These are phyloP conservation scores for Thermomyces lanuginosus DNA, from an alignment of 2,329 filamentous ascomycete genomes.

Conservation along the genomic window DNA sequence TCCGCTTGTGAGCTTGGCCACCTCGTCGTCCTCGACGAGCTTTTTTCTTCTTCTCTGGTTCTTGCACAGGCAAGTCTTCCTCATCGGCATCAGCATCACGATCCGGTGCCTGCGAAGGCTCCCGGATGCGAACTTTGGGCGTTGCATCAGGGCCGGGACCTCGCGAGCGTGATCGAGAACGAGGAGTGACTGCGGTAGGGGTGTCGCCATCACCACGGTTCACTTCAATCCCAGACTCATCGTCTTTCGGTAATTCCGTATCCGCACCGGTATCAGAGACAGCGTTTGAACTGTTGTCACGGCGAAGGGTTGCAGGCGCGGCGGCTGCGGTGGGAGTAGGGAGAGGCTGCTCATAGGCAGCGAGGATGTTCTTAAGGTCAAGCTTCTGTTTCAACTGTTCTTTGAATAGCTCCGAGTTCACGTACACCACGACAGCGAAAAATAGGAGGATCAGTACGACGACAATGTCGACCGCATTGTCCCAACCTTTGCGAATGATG, in stretches of 20 bases:
- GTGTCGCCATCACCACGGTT: no score
- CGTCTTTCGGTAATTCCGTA: no score
- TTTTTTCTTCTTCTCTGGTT: slow-evolving; percentile 46
- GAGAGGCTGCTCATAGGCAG: slow-evolving; percentile 20
- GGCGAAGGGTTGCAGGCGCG: slow-evolving; percentile 7
- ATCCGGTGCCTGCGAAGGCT: slow-evolving; percentile 19
- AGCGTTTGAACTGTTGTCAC: no score
- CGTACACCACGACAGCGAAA: slow-evolving; percentile 26
- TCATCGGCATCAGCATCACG: slow-evolving; percentile 16
- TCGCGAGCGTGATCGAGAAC: no score
- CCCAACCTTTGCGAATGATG: slow-evolving; percentile 31
- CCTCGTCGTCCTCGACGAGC: slow-evolving; percentile 55
- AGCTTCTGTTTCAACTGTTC: slow-evolving; percentile 29
- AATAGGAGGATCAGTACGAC: slow-evolving; percentile 25
- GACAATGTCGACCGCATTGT: slow-evolving; percentile 29
- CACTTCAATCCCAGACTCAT: no score
- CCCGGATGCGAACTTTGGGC: slow-evolving; percentile 25
- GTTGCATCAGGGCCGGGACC: slow-evolving; percentile 11
- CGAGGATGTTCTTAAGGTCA: slow-evolving; percentile 30
- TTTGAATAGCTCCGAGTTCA: slow-evolving; percentile 26
- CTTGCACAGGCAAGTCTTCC: slow-evolving; percentile 14
- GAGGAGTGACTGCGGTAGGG: no score
- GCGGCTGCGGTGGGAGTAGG: slow-evolving; percentile 24
- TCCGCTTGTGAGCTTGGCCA: slow-evolving; percentile 46
- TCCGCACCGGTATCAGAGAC: no score